These are phyloP conservation scores for Suhomyces ambrosiae DNA, from an alignment of 1,139 yeast species.

Conservation along the genomic window DNA sequence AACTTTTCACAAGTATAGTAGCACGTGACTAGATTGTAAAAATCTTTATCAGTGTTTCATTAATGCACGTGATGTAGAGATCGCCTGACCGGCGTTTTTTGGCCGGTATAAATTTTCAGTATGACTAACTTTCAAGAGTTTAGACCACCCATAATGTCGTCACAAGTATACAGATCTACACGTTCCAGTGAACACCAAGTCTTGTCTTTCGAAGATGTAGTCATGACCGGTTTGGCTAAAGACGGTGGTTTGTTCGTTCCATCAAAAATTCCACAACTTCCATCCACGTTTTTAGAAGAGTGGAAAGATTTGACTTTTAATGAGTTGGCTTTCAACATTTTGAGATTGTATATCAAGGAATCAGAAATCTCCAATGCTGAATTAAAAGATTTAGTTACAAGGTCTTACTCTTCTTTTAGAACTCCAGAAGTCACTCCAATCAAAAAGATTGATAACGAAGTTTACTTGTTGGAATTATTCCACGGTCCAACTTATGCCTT, in stretches of 20 bases:
- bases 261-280: conserved; percentile 70
- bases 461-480: conserved; percentile 86
- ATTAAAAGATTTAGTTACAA: conserved; percentile 58
- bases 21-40: no score
- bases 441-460: conserved; percentile 54
- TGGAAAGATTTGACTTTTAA: conserved; percentile 81
- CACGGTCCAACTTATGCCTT: conserved; percentile 99
- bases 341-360: conserved; percentile 72
- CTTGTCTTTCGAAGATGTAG: conserved; percentile 85
- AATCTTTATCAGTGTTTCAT: neutral
- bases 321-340: conserved; percentile 82
- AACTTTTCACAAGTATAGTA: no score
- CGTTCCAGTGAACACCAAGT: conserved; percentile 61
- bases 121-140: conserved; percentile 7
- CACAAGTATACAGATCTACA: conserved; percentile 82
- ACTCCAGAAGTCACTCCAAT: conserved; percentile 85
- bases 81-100: conserved; percentile 7
- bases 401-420: conserved; percentile 89
- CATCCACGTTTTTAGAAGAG: conserved; percentile 55
- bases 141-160: conserved; percentile 20
- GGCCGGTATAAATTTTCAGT: conserved; percentile 9
- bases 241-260: conserved; percentile 97
- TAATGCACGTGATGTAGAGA: conserved; percentile 3
- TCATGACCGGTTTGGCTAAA: conserved; percentile 89
- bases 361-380: conserved; percentile 74